phyloP scores from a whole-genome alignment of 1,139 yeast species.

The Yamadazyma songkhlaensis region DNA sequence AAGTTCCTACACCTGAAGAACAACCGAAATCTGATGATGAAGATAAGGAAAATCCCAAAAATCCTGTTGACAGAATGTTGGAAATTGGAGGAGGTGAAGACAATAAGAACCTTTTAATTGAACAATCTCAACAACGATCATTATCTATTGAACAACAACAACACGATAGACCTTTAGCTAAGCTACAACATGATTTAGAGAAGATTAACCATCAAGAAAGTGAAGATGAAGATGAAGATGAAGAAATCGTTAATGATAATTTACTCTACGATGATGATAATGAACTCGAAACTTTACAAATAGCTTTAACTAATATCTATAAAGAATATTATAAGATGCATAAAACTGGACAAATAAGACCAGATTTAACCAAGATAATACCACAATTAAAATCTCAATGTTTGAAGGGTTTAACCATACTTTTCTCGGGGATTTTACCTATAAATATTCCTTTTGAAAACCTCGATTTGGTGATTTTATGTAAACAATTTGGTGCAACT shows the following conservation, averaged over 20 bases:
- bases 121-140: slow-evolving; percentile 55
- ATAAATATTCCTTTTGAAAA: slow-evolving; percentile 65
- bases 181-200: slow-evolving; percentile 72
- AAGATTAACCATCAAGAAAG: slow-evolving; percentile 38
- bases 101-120: slow-evolving; percentile 41
- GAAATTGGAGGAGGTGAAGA: slow-evolving; percentile 51
- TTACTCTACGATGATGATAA: slow-evolving; percentile 76
- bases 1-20: slow-evolving; percentile 6
- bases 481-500: slow-evolving; percentile 84
- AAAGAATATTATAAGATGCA: slow-evolving; percentile 53
- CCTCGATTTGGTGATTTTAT: slow-evolving; percentile 90
- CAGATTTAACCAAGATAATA: slow-evolving; percentile 66
- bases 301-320: slow-evolving; percentile 64
- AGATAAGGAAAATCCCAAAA: slow-evolving; percentile 11
- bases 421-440: slow-evolving; percentile 87
- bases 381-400: slow-evolving; percentile 69
- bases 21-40: slow-evolving; percentile 1
- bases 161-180: slow-evolving; percentile 78
- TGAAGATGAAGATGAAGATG: slow-evolving; percentile 18
- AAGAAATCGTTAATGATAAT: slow-evolving; percentile 48
- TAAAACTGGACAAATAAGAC: slow-evolving; percentile 22
- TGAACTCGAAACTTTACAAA: slow-evolving; percentile 65
- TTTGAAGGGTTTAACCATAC: slow-evolving; percentile 64
- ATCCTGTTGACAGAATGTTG: slow-evolving; percentile 49
- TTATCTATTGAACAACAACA: slow-evolving; percentile 65